Conservation (phyloP, 108 stramenopile species). For the Cyclostephanos invisitatus region DNA sequence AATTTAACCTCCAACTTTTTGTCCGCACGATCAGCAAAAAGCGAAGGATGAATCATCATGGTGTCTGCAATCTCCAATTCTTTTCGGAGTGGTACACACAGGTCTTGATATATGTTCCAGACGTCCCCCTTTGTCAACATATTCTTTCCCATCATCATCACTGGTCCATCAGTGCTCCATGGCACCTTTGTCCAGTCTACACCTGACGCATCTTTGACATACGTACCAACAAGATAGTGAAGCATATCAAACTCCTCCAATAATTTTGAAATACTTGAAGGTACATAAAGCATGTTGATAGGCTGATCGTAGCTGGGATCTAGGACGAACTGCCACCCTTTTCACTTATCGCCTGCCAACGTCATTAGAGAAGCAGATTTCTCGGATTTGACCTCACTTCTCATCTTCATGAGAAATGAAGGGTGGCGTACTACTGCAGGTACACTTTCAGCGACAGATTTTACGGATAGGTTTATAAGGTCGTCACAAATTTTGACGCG, state of each 20-base stretch:
- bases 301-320: constrained; percentile 7
- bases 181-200: neutral
- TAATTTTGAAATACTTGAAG: constrained; percentile 9
- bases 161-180: constrained; percentile 9
- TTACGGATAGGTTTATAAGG: constrained; percentile 19
- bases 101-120: constrained; percentile 33
- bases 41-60: constrained; percentile 14
- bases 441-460: neutral
- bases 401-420: neutral
- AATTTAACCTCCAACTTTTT: neutral
- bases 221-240: constrained; percentile 17
- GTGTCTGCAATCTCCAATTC: constrained; percentile 25
- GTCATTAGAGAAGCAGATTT: neutral
- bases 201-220: neutral
- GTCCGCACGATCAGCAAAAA: constrained; percentile 19
- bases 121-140: constrained; percentile 33
- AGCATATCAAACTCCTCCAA: constrained; percentile 22
- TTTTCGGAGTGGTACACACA: constrained; percentile 23
- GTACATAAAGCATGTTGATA: constrained; percentile 35
- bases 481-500: constrained; percentile 44
- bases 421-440: neutral
- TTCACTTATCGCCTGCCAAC: neutral
- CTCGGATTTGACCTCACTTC: constrained; percentile 5
- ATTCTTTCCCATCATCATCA: constrained; percentile 14
- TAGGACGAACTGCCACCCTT: constrained; percentile 26